Conservation (phyloP, 495 filamentous ascomycete genomes). For the Penicillium dipodomyicola region DNA sequence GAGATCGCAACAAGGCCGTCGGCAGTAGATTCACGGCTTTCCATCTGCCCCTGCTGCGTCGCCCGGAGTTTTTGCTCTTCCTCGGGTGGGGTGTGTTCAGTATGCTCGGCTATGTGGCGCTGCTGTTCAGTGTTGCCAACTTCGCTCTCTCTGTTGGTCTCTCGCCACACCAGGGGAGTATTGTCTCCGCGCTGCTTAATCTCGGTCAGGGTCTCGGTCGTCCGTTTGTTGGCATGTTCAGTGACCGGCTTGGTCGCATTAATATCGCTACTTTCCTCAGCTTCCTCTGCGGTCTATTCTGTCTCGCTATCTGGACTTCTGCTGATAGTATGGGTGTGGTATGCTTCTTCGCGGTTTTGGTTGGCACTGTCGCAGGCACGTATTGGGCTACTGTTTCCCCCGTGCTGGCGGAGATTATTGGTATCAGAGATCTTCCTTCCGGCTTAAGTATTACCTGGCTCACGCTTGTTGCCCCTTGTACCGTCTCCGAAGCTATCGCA, state of each 20-base stretch:
- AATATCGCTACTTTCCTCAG: slow-evolving; percentile 68
- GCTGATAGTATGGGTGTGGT: slow-evolving; percentile 63
- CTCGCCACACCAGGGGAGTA: slow-evolving; percentile 61
- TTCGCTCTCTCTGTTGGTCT: slow-evolving; percentile 69
- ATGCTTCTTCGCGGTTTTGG: slow-evolving; percentile 67
- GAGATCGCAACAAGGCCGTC: slow-evolving; percentile 68
- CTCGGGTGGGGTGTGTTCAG: slow-evolving; percentile 67
- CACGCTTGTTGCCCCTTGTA: slow-evolving; percentile 66
- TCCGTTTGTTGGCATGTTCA: slow-evolving; percentile 70
- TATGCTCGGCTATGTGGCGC: slow-evolving; percentile 71
- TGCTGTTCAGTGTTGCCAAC: slow-evolving; percentile 74
- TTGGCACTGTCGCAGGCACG: slow-evolving; percentile 68
- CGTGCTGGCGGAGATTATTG: slow-evolving; percentile 75
- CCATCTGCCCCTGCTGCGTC: slow-evolving; percentile 58
- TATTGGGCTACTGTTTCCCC: slow-evolving; percentile 72
- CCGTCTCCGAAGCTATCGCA: slow-evolving; percentile 72
- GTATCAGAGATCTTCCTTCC: slow-evolving; percentile 66
- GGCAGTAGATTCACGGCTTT: slow-evolving; percentile 62
- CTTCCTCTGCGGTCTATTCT: slow-evolving; percentile 61
- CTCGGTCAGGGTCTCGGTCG: slow-evolving; percentile 67
- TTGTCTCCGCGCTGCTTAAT: slow-evolving; percentile 71
- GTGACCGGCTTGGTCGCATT: slow-evolving; percentile 68
- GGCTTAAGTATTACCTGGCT: slow-evolving; percentile 77
- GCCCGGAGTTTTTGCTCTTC: slow-evolving; percentile 61
- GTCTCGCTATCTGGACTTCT: slow-evolving; percentile 72